A percentile compares a stretch with the other conserved stretches of the same genome.
These are phyloP conservation scores for Cryptosporidium ryanae DNA, from an alignment of 169 alveolate species.

Conservation along the genomic window DNA sequence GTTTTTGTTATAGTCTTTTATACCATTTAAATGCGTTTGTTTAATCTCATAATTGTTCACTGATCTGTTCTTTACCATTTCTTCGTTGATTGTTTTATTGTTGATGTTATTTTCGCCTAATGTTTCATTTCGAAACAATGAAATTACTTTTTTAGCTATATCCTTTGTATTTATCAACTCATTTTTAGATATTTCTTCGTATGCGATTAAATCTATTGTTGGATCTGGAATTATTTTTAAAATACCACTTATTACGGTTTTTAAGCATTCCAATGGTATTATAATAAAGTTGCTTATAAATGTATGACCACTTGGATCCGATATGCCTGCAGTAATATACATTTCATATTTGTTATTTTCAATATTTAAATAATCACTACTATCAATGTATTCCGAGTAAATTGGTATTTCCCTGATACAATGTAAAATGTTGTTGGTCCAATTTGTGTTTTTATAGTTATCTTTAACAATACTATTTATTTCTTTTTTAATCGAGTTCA, in stretches of 20 bases:
- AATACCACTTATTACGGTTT: neutral
- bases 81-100: neutral
- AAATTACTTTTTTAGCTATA: neutral
- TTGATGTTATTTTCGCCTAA: neutral
- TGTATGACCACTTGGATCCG: conserved; percentile 20
- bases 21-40: neutral
- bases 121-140: neutral
- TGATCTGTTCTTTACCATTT: neutral
- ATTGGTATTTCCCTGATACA: conserved; percentile 5
- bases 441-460: neutral
- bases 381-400: neutral
- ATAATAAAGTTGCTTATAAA: conserved; percentile 4
- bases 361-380: neutral
- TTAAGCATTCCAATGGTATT: conserved; percentile 8
- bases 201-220: neutral
- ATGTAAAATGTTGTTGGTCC: neutral
- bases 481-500: neutral
- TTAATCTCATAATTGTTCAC: neutral
- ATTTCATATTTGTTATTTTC: neutral
- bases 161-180: neutral
- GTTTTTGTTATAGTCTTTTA: neutral
- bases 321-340: neutral
- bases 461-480: neutral
- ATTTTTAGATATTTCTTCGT: neutral
- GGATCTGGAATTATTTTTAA: conserved; percentile 5